Evolutionary conservation across 192 early-diverging fungal species (phyloP).

Genomic region (Coemansia asiatica): DNA sequence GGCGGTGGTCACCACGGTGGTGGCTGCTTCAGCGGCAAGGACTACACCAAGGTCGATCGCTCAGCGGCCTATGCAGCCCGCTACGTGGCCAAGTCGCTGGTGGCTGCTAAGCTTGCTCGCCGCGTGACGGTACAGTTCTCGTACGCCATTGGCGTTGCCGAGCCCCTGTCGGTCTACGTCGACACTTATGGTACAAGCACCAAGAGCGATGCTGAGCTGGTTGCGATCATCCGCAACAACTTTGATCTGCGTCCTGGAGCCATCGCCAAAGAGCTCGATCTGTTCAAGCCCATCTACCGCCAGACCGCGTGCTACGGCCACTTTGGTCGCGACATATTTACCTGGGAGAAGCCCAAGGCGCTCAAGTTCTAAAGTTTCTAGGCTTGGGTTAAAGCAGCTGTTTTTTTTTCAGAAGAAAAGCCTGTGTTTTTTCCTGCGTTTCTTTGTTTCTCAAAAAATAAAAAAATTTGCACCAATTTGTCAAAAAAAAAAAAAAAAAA

Average conservation of each 20-base stretch:
- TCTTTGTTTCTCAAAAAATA: too few species aligned
- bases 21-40: constrained; percentile 99
- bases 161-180: constrained; percentile 95
- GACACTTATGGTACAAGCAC: constrained; percentile 95
- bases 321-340: constrained; percentile 90
- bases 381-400: background rate
- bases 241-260: constrained; percentile 98
- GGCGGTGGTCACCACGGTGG: constrained; percentile 96
- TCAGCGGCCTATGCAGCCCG: constrained; percentile 97
- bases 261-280: constrained; percentile 97
- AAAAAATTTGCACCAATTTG: too few species aligned
- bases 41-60: constrained; percentile 99
- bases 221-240: constrained; percentile 95
- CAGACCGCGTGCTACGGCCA: constrained; percentile 96
- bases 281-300: constrained; percentile 97
- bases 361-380: constrained; percentile 73
- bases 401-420: background rate
- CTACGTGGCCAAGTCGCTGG: constrained; percentile 98
- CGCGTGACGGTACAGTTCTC: constrained; percentile 93
- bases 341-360: constrained; percentile 90
- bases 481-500: too few species aligned
- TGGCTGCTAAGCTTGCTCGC: constrained; percentile 89
- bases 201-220: constrained; percentile 86
- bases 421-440: too few species aligned
- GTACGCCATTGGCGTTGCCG: constrained; percentile 97